phyloP scores from a whole-genome alignment of 2,329 filamentous ascomycete species.

The Domatiomyces globalis region DNA sequence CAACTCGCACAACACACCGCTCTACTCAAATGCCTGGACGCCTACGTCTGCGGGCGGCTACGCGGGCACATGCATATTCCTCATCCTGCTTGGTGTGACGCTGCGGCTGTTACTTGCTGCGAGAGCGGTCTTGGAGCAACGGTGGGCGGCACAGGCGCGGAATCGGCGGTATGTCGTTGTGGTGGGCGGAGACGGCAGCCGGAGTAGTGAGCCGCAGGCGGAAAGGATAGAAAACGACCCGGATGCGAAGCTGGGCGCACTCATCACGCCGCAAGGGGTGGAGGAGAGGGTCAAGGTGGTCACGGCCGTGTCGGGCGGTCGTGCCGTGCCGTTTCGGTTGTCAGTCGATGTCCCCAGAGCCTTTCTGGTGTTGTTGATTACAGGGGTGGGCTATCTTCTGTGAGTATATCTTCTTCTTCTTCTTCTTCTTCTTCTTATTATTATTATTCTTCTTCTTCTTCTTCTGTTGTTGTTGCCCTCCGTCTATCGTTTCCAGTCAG shows the following conservation, averaged over 20 bases:
- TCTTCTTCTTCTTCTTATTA: background rate
- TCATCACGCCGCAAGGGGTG: conserved; percentile 59
- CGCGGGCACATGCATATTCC: conserved; percentile 81
- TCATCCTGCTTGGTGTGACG: conserved; percentile 58
- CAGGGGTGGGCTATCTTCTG: conserved; percentile 74
- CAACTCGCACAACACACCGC: conserved; percentile 44
- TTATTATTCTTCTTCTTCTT: background rate
- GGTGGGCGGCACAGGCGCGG: conserved; percentile 58
- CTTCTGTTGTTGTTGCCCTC: too few species aligned
- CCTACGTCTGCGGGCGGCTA: conserved; percentile 57
- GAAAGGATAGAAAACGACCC: conserved; percentile 46
- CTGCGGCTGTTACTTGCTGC: conserved; percentile 59
- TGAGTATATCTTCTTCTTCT: conserved; percentile 36
- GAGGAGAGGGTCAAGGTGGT: conserved; percentile 71
- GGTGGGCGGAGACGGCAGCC: conserved; percentile 14
- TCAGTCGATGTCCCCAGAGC: conserved; percentile 66
- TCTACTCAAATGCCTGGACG: conserved; percentile 60
- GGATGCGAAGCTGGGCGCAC: conserved; percentile 49
- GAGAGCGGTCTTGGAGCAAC: conserved; percentile 45
- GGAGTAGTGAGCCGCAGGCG: conserved; percentile 46
- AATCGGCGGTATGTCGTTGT: conserved; percentile 65
- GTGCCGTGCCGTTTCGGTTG: conserved; percentile 59
- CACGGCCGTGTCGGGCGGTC: conserved; percentile 33
- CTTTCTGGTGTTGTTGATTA: conserved; percentile 53
- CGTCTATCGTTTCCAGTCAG: background rate